Percentiles rank a stretch among this genome's conserved stretches.
Evolutionary conservation across 371 early-diverging fungal species (phyloP).

Genomic region (Mortierella sp.): DNA sequence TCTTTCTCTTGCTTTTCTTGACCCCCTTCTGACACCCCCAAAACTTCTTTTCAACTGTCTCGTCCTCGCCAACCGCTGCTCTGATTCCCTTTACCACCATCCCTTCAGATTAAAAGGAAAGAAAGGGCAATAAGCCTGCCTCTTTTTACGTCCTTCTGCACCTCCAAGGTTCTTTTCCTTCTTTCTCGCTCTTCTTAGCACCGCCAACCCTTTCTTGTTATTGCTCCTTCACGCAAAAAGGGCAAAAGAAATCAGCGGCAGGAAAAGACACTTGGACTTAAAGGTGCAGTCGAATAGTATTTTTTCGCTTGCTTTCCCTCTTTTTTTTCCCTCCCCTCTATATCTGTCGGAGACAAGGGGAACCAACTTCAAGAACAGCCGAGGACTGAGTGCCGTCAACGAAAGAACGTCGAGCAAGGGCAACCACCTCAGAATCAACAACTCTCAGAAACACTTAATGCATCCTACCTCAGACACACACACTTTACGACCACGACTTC

Average conservation of each 20-base stretch:
- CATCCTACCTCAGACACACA: neutral
- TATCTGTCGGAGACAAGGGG: conserved; percentile 5
- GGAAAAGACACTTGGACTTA: neutral
- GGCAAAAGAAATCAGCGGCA: neutral
- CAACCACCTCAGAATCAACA: neutral
- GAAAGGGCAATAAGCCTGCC: neutral
- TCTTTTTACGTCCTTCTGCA: neutral
- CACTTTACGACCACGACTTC: neutral
- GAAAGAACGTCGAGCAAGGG: conserved; percentile 1
- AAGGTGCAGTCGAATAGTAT: neutral
- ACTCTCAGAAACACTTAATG: conserved; percentile 2
- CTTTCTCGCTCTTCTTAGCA: neutral
- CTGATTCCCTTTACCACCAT: neutral
- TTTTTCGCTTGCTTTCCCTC: neutral
- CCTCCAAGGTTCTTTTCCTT: neutral
- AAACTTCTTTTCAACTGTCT: neutral
- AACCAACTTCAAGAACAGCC: neutral
- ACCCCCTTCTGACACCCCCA: neutral
- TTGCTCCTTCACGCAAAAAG: neutral
- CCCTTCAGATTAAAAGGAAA: neutral
- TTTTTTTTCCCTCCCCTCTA: neutral
- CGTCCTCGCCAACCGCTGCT: conserved; percentile 7
- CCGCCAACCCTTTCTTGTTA: neutral
- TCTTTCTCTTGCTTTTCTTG: conserved; percentile 9
- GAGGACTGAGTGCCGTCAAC: neutral